Base-by-base conservation (phyloP, 2,329 filamentous ascomycete species). In the Ascochyta pisi region DNA sequence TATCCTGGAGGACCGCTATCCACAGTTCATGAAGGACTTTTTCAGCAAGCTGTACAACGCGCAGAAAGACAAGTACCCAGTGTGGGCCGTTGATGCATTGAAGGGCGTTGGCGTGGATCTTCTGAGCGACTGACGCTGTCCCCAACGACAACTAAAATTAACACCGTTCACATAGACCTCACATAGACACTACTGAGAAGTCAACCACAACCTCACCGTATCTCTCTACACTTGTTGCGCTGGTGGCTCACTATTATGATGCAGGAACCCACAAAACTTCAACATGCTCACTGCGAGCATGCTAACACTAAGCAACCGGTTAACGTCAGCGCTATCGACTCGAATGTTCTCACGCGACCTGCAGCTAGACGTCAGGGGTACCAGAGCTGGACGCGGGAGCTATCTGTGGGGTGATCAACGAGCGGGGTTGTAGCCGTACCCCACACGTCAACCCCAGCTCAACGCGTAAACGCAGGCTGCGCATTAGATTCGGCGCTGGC, bases 41-140 rank as follows among this genome's bases (percentile, higher is more conserved):
- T 99, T 99, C 77, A 80, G 75, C 2, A 83, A 86, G 55, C 78
- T 92, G 57, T 93, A 97, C 73, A 72, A 83, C 12, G 50, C 61
- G 15, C 82, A 88, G 64, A 85, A 84, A 76, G 76, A 79, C 12
- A 84, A 84, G 50, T 92, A 91, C 71, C 95, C 96, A 0, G 76
- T 79, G 0, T 99, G 95, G 95, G 93, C 91, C 1, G 87, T 96
- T 3, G 85, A 86, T 46, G 92, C 95, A 6, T 77, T 99, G 60
- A 83, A 78, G 57, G 84, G 83, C 0, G 94, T 98, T n/a, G 90
- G 89, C 1, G 86, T 99, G 5, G 70, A 76, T 54, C 50, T 76
- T 27, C 44, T 72, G 15, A 55, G 39, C 26, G 63, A 69, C 23
- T 71, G 31, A 50, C 31, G 13, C 6, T 12, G 19, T 22, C 24